Evolutionary conservation across 2,329 filamentous ascomycete species (phyloP), one percentile per base, ranked within the genome.

Genomic region (Escovopsis sp.): DNA sequence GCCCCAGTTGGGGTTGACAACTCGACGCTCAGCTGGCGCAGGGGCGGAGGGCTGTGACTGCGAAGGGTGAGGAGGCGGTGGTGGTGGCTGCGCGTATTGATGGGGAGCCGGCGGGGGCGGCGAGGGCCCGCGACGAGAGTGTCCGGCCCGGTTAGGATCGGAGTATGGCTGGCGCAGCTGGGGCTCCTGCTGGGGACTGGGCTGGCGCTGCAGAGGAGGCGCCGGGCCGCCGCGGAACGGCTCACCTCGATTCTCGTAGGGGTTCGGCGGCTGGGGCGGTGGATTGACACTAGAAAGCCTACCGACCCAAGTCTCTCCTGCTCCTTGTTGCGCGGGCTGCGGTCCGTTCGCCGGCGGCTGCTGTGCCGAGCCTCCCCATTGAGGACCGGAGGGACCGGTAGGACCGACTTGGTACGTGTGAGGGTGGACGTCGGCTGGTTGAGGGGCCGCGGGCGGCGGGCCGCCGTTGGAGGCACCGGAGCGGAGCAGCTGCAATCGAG

Each of bases 401-500:
- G 91, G 81, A 38, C 84, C 84, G 38, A 79, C 76, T 61, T 94
- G 87, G 55, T 96, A 96, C 7, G 88, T 84, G 56, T 94, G 86
- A 39, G 89, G 89, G 58, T 96, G 88, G 16, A 96, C 87, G 61
- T 98, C 91, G 55, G 94, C 89, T 7, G 91, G 89, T 53, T 91
- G 76, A n/a, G 89, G 88, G 40, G 81, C 84, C 39, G 81, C 84
- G 51, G 72, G 79, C 53, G 81, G 84, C 46, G 81, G 71, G 52
- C 81, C 70, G 46, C 84, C 80, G 56, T 77, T 81, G 47, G 78
- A 72, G 52, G 83, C 81, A 14, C 85, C 85, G 48, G 77, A 88
- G 44, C 91, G 84, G 43, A 98, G 74, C 37, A 98, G 71, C 57
- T 94, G 84, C 47, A 98, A 71, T 47, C 91, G 80, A 44, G 88